These are phyloP conservation scores for Sungouiozyma ichnusensis DNA, from an alignment of 805 yeast species.

Conservation along the genomic window DNA sequence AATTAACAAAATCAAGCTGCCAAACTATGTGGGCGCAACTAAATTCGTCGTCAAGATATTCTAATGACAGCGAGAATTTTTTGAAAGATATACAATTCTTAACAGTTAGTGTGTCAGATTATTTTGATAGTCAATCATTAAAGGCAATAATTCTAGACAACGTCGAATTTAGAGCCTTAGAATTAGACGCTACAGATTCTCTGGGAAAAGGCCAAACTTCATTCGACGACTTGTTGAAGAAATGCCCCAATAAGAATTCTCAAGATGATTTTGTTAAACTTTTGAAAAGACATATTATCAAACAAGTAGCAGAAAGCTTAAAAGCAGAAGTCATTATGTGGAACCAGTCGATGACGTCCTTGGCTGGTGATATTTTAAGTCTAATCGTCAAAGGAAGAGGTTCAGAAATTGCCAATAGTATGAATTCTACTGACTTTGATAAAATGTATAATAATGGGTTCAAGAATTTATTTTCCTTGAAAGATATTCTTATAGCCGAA, in stretches of 20 bases:
- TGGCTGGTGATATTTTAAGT: constrained; percentile 73
- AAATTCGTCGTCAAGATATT: constrained; percentile 9
- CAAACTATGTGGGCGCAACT: constrained; percentile 9
- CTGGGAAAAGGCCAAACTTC: too few relatives aligned
- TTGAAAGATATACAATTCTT: constrained; percentile 32
- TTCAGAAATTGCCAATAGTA: constrained; percentile 41
- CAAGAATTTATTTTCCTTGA: constrained; percentile 54
- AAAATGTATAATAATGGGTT: constrained; percentile 26
- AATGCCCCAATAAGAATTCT: constrained; percentile 46
- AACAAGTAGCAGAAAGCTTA: constrained; percentile 38
- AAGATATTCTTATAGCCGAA: constrained; percentile 67
- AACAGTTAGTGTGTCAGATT: constrained; percentile 34
- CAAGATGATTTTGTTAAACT: constrained; percentile 49
- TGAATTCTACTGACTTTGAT: constrained; percentile 33
- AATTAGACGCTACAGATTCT: too few relatives aligned
- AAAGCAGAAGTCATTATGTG: constrained; percentile 41
- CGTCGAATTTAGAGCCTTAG: constrained; percentile 15
- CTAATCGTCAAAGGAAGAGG: constrained; percentile 85
- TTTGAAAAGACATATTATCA: constrained; percentile 38
- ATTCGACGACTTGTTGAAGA: too few relatives aligned
- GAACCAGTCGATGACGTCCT: constrained; percentile 72
- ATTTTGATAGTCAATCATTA: constrained; percentile 25
- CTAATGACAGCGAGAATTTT: constrained; percentile 6
- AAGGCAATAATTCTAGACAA: constrained; percentile 28
- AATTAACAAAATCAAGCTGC: constrained; percentile 9